phyloP scores from a whole-genome alignment of 148 eudicot genomes.

The Vaccinium vitisidaea region DNA sequence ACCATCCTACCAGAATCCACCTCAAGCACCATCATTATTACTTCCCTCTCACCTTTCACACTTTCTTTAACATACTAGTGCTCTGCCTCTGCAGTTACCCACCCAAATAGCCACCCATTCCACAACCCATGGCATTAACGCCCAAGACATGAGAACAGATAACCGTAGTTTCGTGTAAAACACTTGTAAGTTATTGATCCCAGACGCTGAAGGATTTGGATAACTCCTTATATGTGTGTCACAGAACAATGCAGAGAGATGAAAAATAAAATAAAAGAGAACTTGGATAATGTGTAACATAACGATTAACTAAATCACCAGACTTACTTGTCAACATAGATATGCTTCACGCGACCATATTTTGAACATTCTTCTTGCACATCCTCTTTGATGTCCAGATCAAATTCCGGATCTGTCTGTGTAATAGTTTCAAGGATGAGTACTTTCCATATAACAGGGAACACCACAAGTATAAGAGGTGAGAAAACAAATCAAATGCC shows the following conservation, averaged over 20 bases:
- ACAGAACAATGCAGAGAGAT: background rate
- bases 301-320: background rate
- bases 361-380: conserved; percentile 79
- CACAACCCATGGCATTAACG: no score
- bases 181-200: background rate
- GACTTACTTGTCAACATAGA: conserved; percentile 77
- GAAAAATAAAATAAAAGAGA: background rate
- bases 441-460: background rate
- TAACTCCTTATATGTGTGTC: background rate
- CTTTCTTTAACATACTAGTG: background rate
- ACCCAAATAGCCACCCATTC: no score
- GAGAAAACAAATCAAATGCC: background rate
- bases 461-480: no score
- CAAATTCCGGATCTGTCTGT: conserved; percentile 83
- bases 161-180: background rate
- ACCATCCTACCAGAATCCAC: background rate
- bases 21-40: background rate
- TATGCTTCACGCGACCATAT: conserved; percentile 72
- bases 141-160: background rate
- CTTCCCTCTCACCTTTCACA: background rate
- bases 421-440: conserved; percentile 15
- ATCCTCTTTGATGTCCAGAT: conserved; percentile 84
- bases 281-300: background rate
- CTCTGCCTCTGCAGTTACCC: no score
- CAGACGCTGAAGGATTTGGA: background rate